Evolutionary conservation across 306 rosid genomes (phyloP), one percentile per base, ranked within the genome.

Genomic region (Echinosophora koreensis): DNA sequence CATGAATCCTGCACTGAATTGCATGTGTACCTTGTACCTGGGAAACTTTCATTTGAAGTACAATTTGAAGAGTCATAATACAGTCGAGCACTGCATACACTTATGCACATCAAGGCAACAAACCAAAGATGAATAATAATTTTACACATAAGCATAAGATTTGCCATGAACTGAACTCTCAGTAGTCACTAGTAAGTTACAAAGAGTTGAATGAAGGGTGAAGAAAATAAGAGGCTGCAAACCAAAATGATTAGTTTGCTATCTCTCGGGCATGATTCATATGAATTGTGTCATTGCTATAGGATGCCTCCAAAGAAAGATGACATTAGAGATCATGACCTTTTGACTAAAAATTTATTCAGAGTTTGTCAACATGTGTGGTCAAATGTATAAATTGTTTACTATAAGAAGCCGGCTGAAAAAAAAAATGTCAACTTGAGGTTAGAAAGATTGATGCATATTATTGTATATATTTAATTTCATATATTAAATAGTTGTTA

Each of bases 11-110:
- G 81, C 52, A 28, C 65, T 66, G 66, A 73, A 37, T 81, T 85
- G 82, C 92, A 91, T 7, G 71, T 81, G 83, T 87, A 89, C 52
- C 86, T 87, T 56, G 91, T 84, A 47, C 88, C 91, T 41, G 8
- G 80, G 18, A 37, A 1, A 10, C 3, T 75, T 62, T 55, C 50
- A 62, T 62, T 63, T 18, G 83, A 68, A 51, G 49, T 35, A 66
- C 94, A 91, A 32, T 35, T 77, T 13, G 60, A 35, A 4, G 10
- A 13, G 70, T 91, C 87, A 15, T 91, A 91, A 8, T 51, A 60
- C 13, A 70, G 87, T 51, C 82, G 89, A 63, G 89, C 89, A 41
- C 38, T 62, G 81, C 77, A 80, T 52, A 57, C 59, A 28, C 28
- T 83, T 5, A 86, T 58, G 87, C 80, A 79, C 28, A 83, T 62